A percentile compares a stretch with the other conserved stretches of the same genome.
phyloP scores from a whole-genome alignment of 2,329 filamentous ascomycete species.

The Cladobotryum mycophilum region DNA sequence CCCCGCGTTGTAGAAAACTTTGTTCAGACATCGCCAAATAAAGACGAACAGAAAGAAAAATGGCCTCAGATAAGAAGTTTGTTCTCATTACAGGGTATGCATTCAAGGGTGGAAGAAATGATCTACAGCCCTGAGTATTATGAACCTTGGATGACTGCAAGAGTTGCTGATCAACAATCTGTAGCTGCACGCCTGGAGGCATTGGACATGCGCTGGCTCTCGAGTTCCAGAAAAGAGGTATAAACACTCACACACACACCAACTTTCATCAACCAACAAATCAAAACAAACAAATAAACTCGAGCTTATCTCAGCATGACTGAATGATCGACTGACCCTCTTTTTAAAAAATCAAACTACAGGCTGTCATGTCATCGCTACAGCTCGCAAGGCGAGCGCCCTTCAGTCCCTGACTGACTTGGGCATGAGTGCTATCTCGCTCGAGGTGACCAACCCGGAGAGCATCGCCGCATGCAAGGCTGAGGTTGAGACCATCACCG shows the following conservation, averaged over 20 bases:
- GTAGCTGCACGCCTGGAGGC: constrained; percentile 51
- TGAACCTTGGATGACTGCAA: too few species aligned
- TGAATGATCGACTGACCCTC: neutral
- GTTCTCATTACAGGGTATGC: constrained; percentile 46
- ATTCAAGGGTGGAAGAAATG: neutral
- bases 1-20: too few species aligned
- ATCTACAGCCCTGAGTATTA: too few species aligned
- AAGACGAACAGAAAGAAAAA: constrained; percentile 1
- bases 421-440: constrained; percentile 43
- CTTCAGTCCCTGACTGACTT: constrained; percentile 38
- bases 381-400: constrained; percentile 45
- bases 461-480: constrained; percentile 45
- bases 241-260: too few species aligned
- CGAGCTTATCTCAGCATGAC: neutral
- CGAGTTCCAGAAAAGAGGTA: constrained; percentile 48
- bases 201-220: constrained; percentile 50
- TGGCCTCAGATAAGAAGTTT: constrained; percentile 30
- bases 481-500: constrained; percentile 41
- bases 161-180: too few species aligned
- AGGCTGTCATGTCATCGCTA: constrained; percentile 48
- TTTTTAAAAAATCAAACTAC: neutral
- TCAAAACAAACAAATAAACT: neutral
- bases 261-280: neutral
- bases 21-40: too few species aligned
- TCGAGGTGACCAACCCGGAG: constrained; percentile 47